Conservation (phyloP, 2,329 filamentous ascomycete species). For the Setomelanomma holmii region DNA sequence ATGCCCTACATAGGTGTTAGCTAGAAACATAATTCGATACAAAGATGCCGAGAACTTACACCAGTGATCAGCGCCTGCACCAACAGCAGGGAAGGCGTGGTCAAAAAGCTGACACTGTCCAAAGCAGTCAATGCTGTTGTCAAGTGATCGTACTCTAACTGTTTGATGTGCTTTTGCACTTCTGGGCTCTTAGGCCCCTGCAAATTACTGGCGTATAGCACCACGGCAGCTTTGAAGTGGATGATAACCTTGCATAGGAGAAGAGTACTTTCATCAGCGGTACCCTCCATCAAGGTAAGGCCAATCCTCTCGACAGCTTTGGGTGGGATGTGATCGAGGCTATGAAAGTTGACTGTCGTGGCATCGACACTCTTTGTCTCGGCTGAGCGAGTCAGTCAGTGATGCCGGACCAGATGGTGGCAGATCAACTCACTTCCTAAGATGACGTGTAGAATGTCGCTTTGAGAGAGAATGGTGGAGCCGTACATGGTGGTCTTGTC, state of each 20-base stretch:
- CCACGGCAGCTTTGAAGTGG: constrained; percentile 37
- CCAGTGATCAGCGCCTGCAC: constrained; percentile 41
- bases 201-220: constrained; percentile 33
- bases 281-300: constrained; percentile 36
- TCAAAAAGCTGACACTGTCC: constrained; percentile 37
- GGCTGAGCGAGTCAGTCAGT: too few species aligned
- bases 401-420: too few species aligned
- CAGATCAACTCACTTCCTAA: constrained; percentile 32
- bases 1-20: constrained; percentile 27
- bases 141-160: constrained; percentile 37
- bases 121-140: constrained; percentile 39
- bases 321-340: constrained; percentile 39
- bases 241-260: constrained; percentile 41
- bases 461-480: constrained; percentile 30
- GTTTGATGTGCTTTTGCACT: constrained; percentile 33
- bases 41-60: constrained; percentile 24
- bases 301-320: constrained; percentile 39
- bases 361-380: constrained; percentile 22
- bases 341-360: constrained; percentile 29
- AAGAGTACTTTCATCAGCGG: constrained; percentile 36
- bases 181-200: constrained; percentile 28
- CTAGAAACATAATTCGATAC: neutral
- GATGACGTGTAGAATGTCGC: constrained; percentile 37
- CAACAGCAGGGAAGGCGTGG: constrained; percentile 33
- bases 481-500: constrained; percentile 31